Base-by-base conservation (phyloP, 2,329 filamentous ascomycete species). In the Fusarium sp. region DNA sequence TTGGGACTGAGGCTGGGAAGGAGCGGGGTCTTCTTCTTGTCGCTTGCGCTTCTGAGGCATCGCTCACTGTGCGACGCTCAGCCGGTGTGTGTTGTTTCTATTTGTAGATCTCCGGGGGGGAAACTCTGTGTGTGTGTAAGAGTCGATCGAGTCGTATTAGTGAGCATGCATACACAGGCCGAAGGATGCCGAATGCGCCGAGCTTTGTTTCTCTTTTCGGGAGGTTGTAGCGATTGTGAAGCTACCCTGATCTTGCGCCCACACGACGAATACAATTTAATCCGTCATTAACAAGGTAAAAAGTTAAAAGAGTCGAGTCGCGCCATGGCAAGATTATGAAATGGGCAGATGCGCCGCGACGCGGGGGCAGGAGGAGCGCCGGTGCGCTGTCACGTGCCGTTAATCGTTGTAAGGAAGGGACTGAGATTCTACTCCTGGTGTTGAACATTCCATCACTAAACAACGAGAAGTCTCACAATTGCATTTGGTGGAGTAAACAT, bases 31-130 rank as follows among this genome's bases (percentile, higher is more conserved):
- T 68, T 75, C 73, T 44, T 74, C 71, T 51, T 73, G 74, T 67
- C 74, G 77, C 68, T 79, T 81, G 72, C 79, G 79, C 74, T 81
- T 81, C 67, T 73, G 71, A 68, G 79, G 75, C 79, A 80, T 80
- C 61, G 68, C 68, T 71, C 61, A 68, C 68, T 71, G 46, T 71
- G 65, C 68, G 62, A 71, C 58, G 65, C 68, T 61, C 36, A 31
- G 33, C 49, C 31, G n/a, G 55, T 44, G n/a, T 16, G 31, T 46
- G 42, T 20, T 4, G 11, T 42, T 20, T 42, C 10, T 20, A 44
- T 31, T 58, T 25, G 31, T 59, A 20, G 27, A 29, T 29, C 9
- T 29, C 9, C n/a, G 38, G 27, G 51, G 42, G n/a, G 16, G 10
- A 4, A 11, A 23, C 40, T 23, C 20, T 9, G n/a, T 34, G 44